A percentile compares a stretch with the other conserved stretches of the same genome.
phyloP scores from a whole-genome alignment of 257 asterid species.

The Solanum habrochaites region DNA sequence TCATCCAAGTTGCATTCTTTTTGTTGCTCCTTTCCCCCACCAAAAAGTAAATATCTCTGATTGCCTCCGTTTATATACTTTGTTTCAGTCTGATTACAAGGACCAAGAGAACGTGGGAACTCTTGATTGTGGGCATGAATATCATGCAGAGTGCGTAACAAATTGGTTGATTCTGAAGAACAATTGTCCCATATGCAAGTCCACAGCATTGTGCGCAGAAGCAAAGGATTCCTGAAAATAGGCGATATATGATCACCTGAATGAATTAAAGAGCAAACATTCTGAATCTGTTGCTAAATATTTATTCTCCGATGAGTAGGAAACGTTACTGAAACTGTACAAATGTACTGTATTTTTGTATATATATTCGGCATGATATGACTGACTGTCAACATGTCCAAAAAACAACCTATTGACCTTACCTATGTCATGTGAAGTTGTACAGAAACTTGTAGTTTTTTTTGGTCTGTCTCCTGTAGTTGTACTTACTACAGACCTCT shows the following conservation, averaged over 20 bases:
- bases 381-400: slow-evolving; percentile 16
- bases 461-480: slow-evolving; percentile 6
- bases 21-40: neutral
- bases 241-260: neutral
- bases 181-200: slow-evolving; percentile 70
- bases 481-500: slow-evolving; percentile 61
- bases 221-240: slow-evolving; percentile 19
- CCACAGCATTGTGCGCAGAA: slow-evolving; percentile 37
- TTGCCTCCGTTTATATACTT: neutral
- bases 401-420: slow-evolving; percentile 15
- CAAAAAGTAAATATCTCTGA: neutral
- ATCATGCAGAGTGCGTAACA: slow-evolving; percentile 59
- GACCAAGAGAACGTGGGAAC: slow-evolving; percentile 37
- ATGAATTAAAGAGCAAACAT: neutral
- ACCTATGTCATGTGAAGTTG: slow-evolving; percentile 13
- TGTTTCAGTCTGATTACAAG: slow-evolving; percentile 45
- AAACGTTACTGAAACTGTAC: slow-evolving; percentile 29
- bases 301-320: slow-evolving; percentile 21
- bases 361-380: slow-evolving; percentile 33
- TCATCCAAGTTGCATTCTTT: neutral
- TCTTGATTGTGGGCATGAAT: slow-evolving; percentile 65
- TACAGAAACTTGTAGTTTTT: neutral
- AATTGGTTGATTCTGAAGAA: slow-evolving; percentile 71
- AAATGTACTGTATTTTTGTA: slow-evolving; percentile 51
- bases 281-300: slow-evolving; percentile 14